Base-by-base conservation (phyloP, 75 land plant genomes). In the Selaginella tamariscina region DNA sequence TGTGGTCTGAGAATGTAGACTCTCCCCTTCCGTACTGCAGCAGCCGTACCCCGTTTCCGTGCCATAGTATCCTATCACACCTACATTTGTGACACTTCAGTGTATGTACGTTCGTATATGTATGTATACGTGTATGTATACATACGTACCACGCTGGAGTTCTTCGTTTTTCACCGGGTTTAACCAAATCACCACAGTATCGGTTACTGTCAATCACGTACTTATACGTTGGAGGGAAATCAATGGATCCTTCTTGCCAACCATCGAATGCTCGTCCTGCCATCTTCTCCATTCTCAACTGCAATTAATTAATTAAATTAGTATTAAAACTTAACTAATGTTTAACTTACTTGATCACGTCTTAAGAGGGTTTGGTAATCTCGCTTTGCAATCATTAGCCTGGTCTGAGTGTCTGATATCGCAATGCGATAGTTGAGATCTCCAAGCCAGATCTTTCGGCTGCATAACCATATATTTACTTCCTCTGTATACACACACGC, bases 201-300 rank as follows among this genome's bases (percentile, higher is more conserved):
- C 21, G 23, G 62, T 59, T 86, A 0, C 92, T 81, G 56, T 85
- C 73, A 5, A 70, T 27, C n/a, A 69, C 28, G 73, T 83, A 91
- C 74, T 91, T 91, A 76, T 91, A 91, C n/a, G 97, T 91, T 2
- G 97, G 97, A 1, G 97, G 82, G 60, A 91, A 91, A 20, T 71
- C 54, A 28, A 91, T 85, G 18, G 26, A 68, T 20, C 97, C 97
- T 71, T 91, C 97, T 64, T 91, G 81, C 97, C 97, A 91, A 2
- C 84, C 97, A 54, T 84, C 56, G 67, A 91, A 84, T 18, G 88
- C 81, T 54, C 92, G 66, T 13, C 97, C 92, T 18, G 78, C 86
- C 30, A 44, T 82, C 65, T 84, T 85, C 68, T 91, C 92, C 8
- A 74, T 69, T 30, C 63, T 73, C 18, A 91, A 79, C 97, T 91